phyloP scores from a whole-genome alignment of 192 early-diverging fungal genomes.

The Mortierella antarctica region DNA sequence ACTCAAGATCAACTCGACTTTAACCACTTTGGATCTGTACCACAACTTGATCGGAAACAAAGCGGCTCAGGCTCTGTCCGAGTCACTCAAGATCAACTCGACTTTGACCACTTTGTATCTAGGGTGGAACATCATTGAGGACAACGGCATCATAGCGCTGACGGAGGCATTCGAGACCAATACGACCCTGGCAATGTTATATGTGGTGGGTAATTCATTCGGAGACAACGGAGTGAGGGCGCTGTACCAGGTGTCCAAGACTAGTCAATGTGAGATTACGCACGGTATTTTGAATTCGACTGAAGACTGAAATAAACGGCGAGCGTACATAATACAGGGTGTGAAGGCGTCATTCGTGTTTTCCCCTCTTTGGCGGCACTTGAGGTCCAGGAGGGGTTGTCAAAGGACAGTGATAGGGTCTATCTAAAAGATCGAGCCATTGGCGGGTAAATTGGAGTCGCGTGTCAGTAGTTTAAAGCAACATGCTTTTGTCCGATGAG shows the following conservation, averaged over 20 bases:
- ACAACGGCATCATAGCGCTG: background rate
- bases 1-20: background rate
- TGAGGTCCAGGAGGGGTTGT: too few relatives aligned
- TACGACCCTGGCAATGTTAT: background rate
- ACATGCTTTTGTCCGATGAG: too few relatives aligned
- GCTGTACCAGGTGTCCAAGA: background rate
- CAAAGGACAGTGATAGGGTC: too few relatives aligned
- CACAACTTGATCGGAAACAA: background rate
- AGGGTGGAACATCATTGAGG: background rate
- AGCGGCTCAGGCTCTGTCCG: background rate
- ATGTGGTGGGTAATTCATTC: background rate
- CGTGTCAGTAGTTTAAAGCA: too few relatives aligned
- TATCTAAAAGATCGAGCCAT: too few relatives aligned
- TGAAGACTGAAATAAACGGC: too few relatives aligned
- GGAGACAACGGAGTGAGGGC: background rate
- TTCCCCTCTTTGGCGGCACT: too few relatives aligned
- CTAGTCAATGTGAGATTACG: background rate
- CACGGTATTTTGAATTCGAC: too few relatives aligned
- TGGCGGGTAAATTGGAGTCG: too few relatives aligned
- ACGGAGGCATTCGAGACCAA: background rate
- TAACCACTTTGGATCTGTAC: conserved; percentile 1
- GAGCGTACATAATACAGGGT: too few relatives aligned
- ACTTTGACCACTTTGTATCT: background rate
- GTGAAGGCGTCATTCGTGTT: too few relatives aligned
- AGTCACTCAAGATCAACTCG: conserved; percentile 4